phyloP scores from a whole-genome alignment of 2,329 filamentous ascomycete genomes.

The Fusarium fracticaudum region DNA sequence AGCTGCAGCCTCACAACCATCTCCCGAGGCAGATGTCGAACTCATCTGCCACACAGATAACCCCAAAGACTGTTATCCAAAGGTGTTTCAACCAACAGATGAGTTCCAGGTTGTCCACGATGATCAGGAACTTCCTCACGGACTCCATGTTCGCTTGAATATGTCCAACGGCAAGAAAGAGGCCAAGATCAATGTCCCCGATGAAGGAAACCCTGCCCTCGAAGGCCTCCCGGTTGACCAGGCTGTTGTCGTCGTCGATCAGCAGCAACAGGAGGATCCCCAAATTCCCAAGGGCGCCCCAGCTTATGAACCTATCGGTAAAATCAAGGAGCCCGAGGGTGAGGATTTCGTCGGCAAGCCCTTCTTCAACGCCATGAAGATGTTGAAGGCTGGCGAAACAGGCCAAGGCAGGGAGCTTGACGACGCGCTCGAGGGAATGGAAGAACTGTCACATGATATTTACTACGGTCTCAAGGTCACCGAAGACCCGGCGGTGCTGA shows the following conservation, averaged over 20 bases:
- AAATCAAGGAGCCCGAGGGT: slow-evolving; percentile 61
- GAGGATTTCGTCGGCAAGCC: slow-evolving; percentile 44
- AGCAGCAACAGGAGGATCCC: slow-evolving; percentile 48
- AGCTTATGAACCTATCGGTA: slow-evolving; percentile 65
- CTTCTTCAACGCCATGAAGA: slow-evolving; percentile 56
- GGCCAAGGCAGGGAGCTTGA: slow-evolving; percentile 52
- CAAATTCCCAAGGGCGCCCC: slow-evolving; percentile 62
- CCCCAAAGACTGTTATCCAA: slow-evolving; percentile 71
- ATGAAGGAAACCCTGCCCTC: slow-evolving; percentile 58
- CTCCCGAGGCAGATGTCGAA: slow-evolving; percentile 56
- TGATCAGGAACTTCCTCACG: slow-evolving; percentile 72
- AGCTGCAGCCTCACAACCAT: slow-evolving; percentile 42
- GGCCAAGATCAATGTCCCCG: slow-evolving; percentile 71
- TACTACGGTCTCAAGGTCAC: slow-evolving; percentile 74
- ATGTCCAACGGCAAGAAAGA: slow-evolving; percentile 71
- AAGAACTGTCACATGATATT: slow-evolving; percentile 73
- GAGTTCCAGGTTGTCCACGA: slow-evolving; percentile 71
- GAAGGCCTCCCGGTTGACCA: slow-evolving; percentile 63
- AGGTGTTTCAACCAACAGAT: slow-evolving; percentile 69
- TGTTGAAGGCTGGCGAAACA: slow-evolving; percentile 57
- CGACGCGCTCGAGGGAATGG: slow-evolving; percentile 64
- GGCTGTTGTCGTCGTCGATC: slow-evolving; percentile 65
- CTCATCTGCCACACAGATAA: slow-evolving; percentile 73
- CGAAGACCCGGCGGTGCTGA: slow-evolving; percentile 63
- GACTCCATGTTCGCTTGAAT: slow-evolving; percentile 73